Evolutionary conservation across 805 yeast species (phyloP).

Genomic region (Pichia nanzhaoensis): DNA sequence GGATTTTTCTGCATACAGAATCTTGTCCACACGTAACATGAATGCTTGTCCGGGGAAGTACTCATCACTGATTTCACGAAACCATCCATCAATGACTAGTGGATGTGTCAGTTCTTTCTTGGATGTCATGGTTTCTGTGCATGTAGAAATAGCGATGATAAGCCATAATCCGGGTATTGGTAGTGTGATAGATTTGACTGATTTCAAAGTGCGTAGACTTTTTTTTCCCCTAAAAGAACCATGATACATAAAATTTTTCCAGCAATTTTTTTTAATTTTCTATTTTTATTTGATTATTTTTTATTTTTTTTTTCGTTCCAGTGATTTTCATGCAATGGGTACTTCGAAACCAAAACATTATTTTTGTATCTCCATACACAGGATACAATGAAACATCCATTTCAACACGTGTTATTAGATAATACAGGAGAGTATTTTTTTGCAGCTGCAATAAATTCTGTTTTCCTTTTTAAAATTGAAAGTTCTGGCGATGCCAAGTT

Average conservation of each 20-base stretch:
- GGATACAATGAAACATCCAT: slow-evolving; percentile 57
- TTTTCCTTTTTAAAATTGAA: slow-evolving; percentile 43
- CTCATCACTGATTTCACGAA: slow-evolving; percentile 63
- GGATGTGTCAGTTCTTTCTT: slow-evolving; percentile 35
- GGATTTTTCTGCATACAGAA: slow-evolving; percentile 62
- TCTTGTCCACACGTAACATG: slow-evolving; percentile 51
- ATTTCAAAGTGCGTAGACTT: too few relatives aligned
- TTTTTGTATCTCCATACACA: background rate
- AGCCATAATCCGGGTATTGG: too few relatives aligned
- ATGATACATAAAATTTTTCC: slow-evolving; percentile 8
- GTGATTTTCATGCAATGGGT: too few relatives aligned
- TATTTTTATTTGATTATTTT: background rate
- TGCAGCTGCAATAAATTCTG: slow-evolving; percentile 50
- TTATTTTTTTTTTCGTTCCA: too few relatives aligned
- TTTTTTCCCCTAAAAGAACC: too few relatives aligned
- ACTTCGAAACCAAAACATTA: too few relatives aligned
- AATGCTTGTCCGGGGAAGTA: slow-evolving; percentile 87
- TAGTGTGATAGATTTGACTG: too few relatives aligned
- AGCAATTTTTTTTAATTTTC: background rate
- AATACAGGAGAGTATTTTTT: slow-evolving; percentile 42
- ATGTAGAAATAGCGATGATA: too few relatives aligned
- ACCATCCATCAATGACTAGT: slow-evolving; percentile 65
- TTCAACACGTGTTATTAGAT: slow-evolving; percentile 48
- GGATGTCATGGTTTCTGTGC: too few relatives aligned
- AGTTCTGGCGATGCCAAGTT: slow-evolving; percentile 29